Base-by-base conservation (phyloP, 2,329 filamentous ascomycete species). In the Fusarium circinatum region DNA sequence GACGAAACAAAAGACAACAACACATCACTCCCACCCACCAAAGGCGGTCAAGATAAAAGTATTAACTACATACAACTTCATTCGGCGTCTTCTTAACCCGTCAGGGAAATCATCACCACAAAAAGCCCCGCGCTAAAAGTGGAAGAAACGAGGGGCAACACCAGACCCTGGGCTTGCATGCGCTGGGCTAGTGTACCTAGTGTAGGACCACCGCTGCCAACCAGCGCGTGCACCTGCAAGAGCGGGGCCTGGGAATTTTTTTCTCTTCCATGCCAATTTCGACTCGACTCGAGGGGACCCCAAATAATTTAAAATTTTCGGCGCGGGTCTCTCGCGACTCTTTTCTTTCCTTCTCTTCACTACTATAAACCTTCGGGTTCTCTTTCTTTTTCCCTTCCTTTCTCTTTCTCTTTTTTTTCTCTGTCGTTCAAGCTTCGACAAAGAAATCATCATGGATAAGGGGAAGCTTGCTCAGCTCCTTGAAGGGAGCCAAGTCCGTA, bases 401-500 rank as follows among this genome's bases (percentile, higher is more conserved):
- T 41, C 11, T 26, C 45, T 55, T 59, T 72, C 22, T 70, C 52
- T 67, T 69, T 56, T 24, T 48, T 68, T 73, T 76, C 69, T 73
- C 66, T 76, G 75, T 79, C 75, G 68, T 62, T 56, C 58, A 30
- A 64, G 67, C 63, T 65, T 63, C 73, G 76, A 67, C 76, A 75
- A 64, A 65, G 62, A 76, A 77, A 57, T 65, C 70, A 64, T 59
- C 73, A 85, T 85, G 84, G 84, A 85, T 75, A 85, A 84, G 80
- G 91, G 94, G 83, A 91, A 93, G 85, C 95, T 98, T 82, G 89
- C 96, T 77, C 89, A 93, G 86, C 91, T 98, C 85, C 90, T 98
- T 82, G 90, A 96, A 88, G 92, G 93, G 85, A 91, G 96, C 79
- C 90, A 97, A 85, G 91, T 94, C 83, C 95, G 94, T 96, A 86